These are phyloP conservation scores for Acer campestre DNA, from an alignment of 345 rosid genomes.

Conservation along the genomic window DNA sequence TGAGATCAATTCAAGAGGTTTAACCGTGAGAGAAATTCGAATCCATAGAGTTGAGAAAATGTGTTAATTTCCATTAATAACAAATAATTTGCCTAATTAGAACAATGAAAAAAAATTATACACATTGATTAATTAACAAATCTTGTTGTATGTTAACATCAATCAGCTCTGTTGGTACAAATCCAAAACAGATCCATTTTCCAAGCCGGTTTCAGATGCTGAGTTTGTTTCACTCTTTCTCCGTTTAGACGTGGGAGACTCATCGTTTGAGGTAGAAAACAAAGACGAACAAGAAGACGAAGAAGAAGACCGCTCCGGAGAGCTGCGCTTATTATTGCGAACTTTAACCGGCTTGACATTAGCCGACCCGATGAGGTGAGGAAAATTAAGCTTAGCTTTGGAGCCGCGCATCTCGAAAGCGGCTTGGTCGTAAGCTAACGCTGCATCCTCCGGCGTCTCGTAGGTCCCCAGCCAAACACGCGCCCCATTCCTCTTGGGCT, in stretches of 20 bases:
- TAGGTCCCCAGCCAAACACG: constrained; percentile 78
- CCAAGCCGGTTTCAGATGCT: background rate
- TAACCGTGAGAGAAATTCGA: no score
- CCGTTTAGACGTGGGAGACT: background rate
- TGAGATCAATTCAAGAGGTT: no score
- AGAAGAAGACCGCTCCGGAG: background rate
- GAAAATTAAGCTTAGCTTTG: constrained; percentile 22
- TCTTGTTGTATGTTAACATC: background rate
- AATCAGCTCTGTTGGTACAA: background rate
- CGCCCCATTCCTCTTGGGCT: constrained; percentile 61
- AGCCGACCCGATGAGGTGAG: constrained; percentile 14
- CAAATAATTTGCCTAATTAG: no score
- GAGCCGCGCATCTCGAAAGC: constrained; percentile 25
- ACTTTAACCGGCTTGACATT: constrained; percentile 11
- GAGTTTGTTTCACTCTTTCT: background rate
- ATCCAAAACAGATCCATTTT: background rate
- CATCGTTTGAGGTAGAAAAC: background rate
- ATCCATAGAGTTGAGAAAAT: no score
- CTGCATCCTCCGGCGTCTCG: constrained; percentile 40
- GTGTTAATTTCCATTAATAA: no score
- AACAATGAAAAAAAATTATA: no score
- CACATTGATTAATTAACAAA: background rate
- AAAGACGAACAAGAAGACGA: background rate
- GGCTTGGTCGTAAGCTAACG: constrained; percentile 23
- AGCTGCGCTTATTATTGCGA: constrained; percentile 18